Evolutionary conservation across 208 protist genomes (phyloP), one percentile per base, ranked within the genome.

Genomic region (Trypanosoma conorhini): DNA sequence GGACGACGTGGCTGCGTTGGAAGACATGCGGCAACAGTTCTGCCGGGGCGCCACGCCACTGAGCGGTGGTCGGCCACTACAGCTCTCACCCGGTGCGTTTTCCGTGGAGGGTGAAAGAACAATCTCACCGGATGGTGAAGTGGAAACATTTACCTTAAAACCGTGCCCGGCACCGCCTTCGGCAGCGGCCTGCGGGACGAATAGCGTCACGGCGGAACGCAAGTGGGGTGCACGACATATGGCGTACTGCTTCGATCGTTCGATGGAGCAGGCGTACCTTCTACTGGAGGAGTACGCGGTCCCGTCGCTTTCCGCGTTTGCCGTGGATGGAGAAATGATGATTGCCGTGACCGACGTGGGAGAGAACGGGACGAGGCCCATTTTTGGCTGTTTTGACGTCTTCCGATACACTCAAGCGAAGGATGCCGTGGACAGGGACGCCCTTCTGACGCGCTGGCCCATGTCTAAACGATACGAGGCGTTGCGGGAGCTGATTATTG

Each of bases 311-410:
- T 35, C 10, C 30, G 68, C 69, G 3, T 82, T 82, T 67, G 82
- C 87, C 1, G 5, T 93, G 13, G 88, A 93, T 72, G 83, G 78
- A 0, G 88, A 93, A 70, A 74, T 93, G 5, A 83, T 93, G 79
- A 19, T 72, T 22, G 62, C 26, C 48, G 26, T 63, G 24, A 42
- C 31, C 15, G 44, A 50, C n/a, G 28, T 12, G 28, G n/a, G 50
- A 63, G 30, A 21, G 26, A 26, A 17, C 44, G 60, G 12, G 31
- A 48, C 62, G 5, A 59, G 33, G 0, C 46, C 88, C 22, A 59
- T 85, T 40, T 63, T 88, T n/a, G 84, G 84, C 0, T 77, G 76
- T 21, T 92, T 92, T 55, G 83, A 89, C 64, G 24, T 88, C 4
- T 89, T 83, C 54, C 62, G 63, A 3, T 85, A 82, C 52, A 60